phyloP scores from a whole-genome alignment of 139 green algal genomes.

The Tetradesmus lagerheimii region DNA sequence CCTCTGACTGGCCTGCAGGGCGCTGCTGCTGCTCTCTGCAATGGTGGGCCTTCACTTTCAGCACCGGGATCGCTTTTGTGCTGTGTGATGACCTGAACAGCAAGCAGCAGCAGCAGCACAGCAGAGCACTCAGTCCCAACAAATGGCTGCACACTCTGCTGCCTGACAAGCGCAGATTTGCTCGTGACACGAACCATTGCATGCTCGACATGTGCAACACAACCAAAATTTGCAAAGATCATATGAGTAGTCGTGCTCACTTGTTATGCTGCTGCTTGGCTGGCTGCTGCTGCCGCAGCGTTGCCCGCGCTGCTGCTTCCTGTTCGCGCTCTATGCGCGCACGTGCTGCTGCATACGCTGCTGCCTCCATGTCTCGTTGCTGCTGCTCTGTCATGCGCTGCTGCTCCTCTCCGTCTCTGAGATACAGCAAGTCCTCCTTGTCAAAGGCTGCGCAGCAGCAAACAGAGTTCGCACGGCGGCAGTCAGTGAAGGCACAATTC shows the following conservation, averaged over 20 bases:
- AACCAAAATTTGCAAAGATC: no score
- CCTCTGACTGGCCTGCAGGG: background rate
- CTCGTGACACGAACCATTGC: no score
- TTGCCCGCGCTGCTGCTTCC: background rate
- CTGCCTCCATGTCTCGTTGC: conserved; percentile 20
- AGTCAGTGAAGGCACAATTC: background rate
- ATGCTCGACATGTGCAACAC: no score
- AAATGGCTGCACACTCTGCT: no score
- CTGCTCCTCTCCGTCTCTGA: conserved; percentile 20
- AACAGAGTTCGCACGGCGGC: no score
- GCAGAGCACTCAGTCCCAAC: background rate
- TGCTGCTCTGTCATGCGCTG: conserved; percentile 21
- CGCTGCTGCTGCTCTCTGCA: background rate
- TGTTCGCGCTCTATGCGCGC: conserved; percentile 2
- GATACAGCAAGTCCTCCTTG: conserved; percentile 37
- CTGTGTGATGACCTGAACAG: background rate
- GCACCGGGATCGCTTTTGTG: background rate
- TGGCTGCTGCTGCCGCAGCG: conserved; percentile 13
- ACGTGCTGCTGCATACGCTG: conserved; percentile 30
- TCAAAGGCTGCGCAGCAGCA: conserved; percentile 43
- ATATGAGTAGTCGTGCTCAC: no score
- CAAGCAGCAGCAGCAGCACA: background rate
- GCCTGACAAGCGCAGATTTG: no score
- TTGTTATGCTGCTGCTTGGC: conserved; percentile 7
- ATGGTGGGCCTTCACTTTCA: background rate